These are phyloP conservation scores for Suillus plorans DNA, from an alignment of 768 basidiomycete genomes.

Conservation along the genomic window DNA sequence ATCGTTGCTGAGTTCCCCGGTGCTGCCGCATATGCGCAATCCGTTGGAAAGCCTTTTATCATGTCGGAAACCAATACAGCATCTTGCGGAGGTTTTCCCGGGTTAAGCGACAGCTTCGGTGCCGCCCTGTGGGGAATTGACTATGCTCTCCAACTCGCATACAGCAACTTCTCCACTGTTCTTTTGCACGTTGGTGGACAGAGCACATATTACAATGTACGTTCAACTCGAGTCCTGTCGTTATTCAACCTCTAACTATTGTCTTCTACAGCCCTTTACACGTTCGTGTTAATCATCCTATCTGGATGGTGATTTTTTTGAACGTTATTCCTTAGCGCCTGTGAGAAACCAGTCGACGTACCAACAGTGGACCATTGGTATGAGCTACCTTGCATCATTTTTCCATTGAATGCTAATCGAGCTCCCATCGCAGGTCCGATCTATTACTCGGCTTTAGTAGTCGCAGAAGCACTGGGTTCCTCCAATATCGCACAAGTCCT, in stretches of 20 bases:
- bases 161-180: conserved; percentile 43
- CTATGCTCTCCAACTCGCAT: conserved; percentile 53
- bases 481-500: conserved; percentile 63
- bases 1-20: conserved; percentile 54
- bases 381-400: not conserved
- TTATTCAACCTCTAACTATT: conserved; percentile 1
- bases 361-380: conserved; percentile 67
- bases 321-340: conserved; percentile 38
- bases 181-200: conserved; percentile 60
- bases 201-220: conserved; percentile 63
- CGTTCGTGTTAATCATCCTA: conserved; percentile 19
- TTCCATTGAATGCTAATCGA: not conserved
- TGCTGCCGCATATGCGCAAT: conserved; percentile 42
- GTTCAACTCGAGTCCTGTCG: conserved; percentile 12
- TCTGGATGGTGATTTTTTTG: not conserved
- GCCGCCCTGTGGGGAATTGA: conserved; percentile 56
- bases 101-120: conserved; percentile 58
- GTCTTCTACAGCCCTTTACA: conserved; percentile 35
- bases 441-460: conserved; percentile 71
- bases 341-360: conserved; percentile 55
- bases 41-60: conserved; percentile 41
- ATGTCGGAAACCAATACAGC: conserved; percentile 63
- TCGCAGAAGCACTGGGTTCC: conserved; percentile 71
- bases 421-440: conserved; percentile 38
- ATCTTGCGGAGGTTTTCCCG: conserved; percentile 47